A percentile compares a stretch with the other conserved stretches of the same genome.
phyloP scores from a whole-genome alignment of 1,284 basidiomycete species.

The Vanrija sp. region DNA sequence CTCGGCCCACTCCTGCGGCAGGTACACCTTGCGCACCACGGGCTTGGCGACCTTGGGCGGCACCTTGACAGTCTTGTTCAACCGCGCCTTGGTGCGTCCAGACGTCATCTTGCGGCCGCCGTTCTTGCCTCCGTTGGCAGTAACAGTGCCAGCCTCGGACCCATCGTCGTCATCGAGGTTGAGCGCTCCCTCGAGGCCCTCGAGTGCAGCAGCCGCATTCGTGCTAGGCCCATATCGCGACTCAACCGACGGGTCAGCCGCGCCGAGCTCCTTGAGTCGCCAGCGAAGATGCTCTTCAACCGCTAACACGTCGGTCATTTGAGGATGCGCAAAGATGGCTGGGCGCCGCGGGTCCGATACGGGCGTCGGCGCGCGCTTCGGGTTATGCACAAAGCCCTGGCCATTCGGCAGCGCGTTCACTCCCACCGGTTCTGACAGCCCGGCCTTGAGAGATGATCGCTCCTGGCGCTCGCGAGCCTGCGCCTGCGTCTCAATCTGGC shows the following conservation, averaged over 20 bases:
- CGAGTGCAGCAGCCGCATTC: slow-evolving; percentile 35
- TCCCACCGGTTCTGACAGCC: not conserved
- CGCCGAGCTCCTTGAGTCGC: slow-evolving; percentile 48
- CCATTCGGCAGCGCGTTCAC: slow-evolving; percentile 23
- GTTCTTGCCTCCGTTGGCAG: slow-evolving; percentile 20
- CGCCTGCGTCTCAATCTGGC: slow-evolving; percentile 30
- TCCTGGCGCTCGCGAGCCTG: slow-evolving; percentile 23
- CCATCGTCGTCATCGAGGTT: slow-evolving; percentile 23
- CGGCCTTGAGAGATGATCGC: slow-evolving; percentile 1
- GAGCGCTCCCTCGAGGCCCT: slow-evolving; percentile 30
- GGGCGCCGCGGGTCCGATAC: slow-evolving; percentile 7
- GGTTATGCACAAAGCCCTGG: slow-evolving; percentile 37
- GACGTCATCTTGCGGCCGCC: slow-evolving; percentile 12
- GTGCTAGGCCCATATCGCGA: slow-evolving; percentile 40
- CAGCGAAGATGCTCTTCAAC: slow-evolving; percentile 49
- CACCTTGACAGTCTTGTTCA: slow-evolving; percentile 20
- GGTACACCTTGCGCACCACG: slow-evolving; percentile 24
- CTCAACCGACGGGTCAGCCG: slow-evolving; percentile 41
- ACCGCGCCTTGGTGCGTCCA: slow-evolving; percentile 16
- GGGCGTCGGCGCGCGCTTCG: slow-evolving; percentile 15
- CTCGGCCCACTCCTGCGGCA: slow-evolving; percentile 45
- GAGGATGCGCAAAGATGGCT: slow-evolving; percentile 44
- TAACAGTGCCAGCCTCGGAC: slow-evolving; percentile 2
- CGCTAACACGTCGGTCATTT: slow-evolving; percentile 49
- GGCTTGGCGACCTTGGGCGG: slow-evolving; percentile 14